Base-by-base conservation (phyloP, 169 alveolate species). In the Amoebophrya sp. region DNA sequence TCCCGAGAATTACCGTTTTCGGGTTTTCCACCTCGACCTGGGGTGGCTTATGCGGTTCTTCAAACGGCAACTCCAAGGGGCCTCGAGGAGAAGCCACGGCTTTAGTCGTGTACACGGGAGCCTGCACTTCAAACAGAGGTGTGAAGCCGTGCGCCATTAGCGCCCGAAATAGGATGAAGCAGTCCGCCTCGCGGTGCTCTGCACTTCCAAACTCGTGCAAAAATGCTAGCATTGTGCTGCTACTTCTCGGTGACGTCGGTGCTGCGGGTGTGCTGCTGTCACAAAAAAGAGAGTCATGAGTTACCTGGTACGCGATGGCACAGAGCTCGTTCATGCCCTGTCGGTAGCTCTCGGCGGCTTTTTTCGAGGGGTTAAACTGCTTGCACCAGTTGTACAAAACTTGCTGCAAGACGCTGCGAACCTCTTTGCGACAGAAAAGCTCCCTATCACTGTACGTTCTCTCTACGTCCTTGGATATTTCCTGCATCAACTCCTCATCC, bases 381-480 rank as follows among this genome's bases (percentile, higher is more conserved):
- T 65, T 65, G 83, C 83, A 65, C 83, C 83, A 65, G 83, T 65
- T 65, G 83, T 65, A 65, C 12, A 65, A 36, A 18, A 65, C 83
- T 36, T 65, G 83, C 33, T 65, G 83, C 83, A 65, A 36, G 18
- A 65, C n/a, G 83, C 83, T 36, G 38, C 83, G 83, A 29, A 65
- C 83, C 10, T 65, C 83, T 65, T 65, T 65, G 3, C 83, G 12
- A 26, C 39, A 26, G 26, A 65, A 65, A 36, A 65, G 83, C n/a
- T 65, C 83, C n/a, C 26, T 6, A 36, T 65, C 83, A 36, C 83
- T 65, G 83, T 65, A 65, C n/a, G 83, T 65, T 29, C 83, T 29
- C 83, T 65, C 83, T 6, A 65, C 83, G 83, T 65, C 83, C 26
- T 65, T 65, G 3, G 83, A 29, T 29, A 65, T 65, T 18, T 65